Percentiles rank a stretch among this genome's conserved stretches.
These are phyloP conservation scores for Aspergillus japonicus DNA, from an alignment of 2,329 filamentous ascomycete genomes.

Conservation along the genomic window DNA sequence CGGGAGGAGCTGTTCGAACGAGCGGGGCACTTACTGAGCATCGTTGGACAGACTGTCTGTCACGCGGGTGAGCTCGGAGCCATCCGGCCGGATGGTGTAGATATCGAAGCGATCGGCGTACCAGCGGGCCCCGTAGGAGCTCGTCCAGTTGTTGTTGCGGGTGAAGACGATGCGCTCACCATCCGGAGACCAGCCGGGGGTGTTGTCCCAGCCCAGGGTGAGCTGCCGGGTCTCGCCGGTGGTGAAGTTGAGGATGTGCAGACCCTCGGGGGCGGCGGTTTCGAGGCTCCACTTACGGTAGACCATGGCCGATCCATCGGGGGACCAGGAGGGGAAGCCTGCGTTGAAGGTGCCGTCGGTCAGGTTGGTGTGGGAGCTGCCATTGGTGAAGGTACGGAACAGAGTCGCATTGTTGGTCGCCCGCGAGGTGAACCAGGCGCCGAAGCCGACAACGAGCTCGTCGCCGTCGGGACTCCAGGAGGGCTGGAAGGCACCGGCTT, in stretches of 20 bases:
- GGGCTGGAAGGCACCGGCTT: conserved; percentile 29
- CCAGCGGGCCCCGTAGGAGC: conserved; percentile 10
- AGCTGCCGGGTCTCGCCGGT: conserved; percentile 32
- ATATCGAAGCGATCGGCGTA: conserved; percentile 35
- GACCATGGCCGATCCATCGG: conserved; percentile 38
- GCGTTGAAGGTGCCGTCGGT: conserved; percentile 37
- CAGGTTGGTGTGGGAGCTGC: conserved; percentile 29
- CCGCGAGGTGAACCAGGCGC: conserved; percentile 42
- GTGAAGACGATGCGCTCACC: conserved; percentile 43
- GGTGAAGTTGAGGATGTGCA: conserved; percentile 31
- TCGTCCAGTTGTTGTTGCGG: conserved; percentile 32
- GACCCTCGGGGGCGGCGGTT: conserved; percentile 23
- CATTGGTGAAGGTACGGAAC: conserved; percentile 16
- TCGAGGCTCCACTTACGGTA: conserved; percentile 35
- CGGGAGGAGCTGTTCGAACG: background rate
- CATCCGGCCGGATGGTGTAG: conserved; percentile 44
- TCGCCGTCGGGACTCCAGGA: conserved; percentile 40
- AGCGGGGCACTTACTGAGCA: conserved; percentile 30
- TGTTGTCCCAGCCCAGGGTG: conserved; percentile 42
- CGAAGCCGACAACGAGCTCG: conserved; percentile 42
- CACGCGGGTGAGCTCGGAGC: conserved; percentile 35
- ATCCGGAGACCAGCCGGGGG: conserved; percentile 42
- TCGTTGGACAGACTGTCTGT: conserved; percentile 43
- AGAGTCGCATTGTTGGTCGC: conserved; percentile 8
- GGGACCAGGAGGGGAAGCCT: conserved; percentile 43